These are phyloP conservation scores for Globisporangium paddicum DNA, from an alignment of 352 stramenopile species.

Conservation along the genomic window DNA sequence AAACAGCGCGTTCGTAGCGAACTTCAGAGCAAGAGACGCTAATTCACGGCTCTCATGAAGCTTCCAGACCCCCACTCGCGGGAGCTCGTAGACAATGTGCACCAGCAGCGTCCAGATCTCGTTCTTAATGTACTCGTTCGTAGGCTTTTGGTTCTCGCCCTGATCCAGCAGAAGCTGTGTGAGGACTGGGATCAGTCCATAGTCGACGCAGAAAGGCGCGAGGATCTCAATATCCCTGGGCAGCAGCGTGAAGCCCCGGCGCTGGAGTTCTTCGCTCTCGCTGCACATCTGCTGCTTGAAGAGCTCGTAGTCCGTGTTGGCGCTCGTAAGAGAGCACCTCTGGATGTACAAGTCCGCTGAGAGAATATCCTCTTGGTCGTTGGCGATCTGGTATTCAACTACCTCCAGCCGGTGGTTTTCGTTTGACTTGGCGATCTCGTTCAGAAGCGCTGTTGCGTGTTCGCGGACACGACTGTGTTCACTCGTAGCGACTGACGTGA, in stretches of 20 bases:
- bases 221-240: conserved; percentile 7
- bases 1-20: not conserved
- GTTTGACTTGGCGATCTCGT: not conserved
- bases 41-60: conserved; percentile 1
- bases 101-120: conserved; percentile 6
- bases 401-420: not conserved
- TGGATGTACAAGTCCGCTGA: not conserved
- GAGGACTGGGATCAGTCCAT: not conserved
- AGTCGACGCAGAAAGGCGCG: conserved; percentile 1
- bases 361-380: not conserved
- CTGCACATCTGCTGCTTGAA: not conserved
- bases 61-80: not conserved
- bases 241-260: not conserved
- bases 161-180: not conserved
- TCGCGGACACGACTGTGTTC: not conserved
- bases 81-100: conserved; percentile 8
- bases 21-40: not conserved
- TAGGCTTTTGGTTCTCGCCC: not conserved
- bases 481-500: not conserved
- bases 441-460: not conserved
- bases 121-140: not conserved
- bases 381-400: not conserved
- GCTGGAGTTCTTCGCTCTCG: not conserved
- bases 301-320: not conserved
- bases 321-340: not conserved